Evolutionary conservation across 768 basidiomycete genomes (phyloP).

Genomic region (Rhizopogon vinicolor): DNA sequence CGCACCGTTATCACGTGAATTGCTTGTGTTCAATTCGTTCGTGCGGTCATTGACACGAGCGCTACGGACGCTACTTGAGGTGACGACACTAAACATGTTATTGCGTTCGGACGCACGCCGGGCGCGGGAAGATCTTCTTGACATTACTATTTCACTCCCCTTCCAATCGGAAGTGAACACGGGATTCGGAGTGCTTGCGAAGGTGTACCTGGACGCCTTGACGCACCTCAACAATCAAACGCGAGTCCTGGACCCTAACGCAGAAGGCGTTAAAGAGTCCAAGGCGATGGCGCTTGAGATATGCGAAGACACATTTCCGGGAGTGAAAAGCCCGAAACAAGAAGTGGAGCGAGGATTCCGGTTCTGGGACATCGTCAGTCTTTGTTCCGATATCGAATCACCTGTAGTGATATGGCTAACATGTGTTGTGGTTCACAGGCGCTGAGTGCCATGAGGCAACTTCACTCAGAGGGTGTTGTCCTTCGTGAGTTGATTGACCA

Average conservation of each 20-base stretch:
- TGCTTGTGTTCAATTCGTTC: conserved; percentile 98
- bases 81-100: conserved; percentile 89
- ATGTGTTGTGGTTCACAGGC: conserved; percentile 42
- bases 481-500: conserved; percentile 87
- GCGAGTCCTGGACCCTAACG: conserved; percentile 72
- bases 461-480: conserved; percentile 80
- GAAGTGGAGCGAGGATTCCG: conserved; percentile 97
- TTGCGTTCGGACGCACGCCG: conserved; percentile 84
- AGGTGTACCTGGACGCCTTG: conserved; percentile 92
- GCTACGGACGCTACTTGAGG: conserved; percentile 85
- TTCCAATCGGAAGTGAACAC: conserved; percentile 98
- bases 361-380: conserved; percentile 94
- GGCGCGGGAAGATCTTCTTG: conserved; percentile 85
- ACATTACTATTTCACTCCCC: conserved; percentile 87
- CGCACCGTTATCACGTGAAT: conserved; percentile 92
- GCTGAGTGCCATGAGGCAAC: conserved; percentile 83
- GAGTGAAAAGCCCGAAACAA: conserved; percentile 78
- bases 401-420: conserved; percentile 18
- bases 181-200: conserved; percentile 94
- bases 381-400: conserved; percentile 9
- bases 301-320: conserved; percentile 92
- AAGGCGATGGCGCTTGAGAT: conserved; percentile 87
- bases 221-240: conserved; percentile 82
- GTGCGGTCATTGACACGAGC: conserved; percentile 88
- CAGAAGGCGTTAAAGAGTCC: conserved; percentile 74